Evolutionary conservation across 345 rosid genomes (phyloP).

Genomic region (Camelina laxa): DNA sequence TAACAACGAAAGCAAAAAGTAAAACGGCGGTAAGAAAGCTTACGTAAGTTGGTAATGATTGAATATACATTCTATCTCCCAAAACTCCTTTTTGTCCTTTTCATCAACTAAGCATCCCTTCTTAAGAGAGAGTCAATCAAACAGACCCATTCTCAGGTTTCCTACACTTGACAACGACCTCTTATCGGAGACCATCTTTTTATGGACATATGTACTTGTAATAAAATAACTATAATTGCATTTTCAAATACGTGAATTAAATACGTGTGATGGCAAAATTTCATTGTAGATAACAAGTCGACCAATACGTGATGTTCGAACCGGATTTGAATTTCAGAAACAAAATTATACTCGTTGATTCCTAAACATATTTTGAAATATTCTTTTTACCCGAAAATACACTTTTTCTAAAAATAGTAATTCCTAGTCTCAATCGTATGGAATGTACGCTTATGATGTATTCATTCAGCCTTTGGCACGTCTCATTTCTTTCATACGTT

Average conservation of each 20-base stretch:
- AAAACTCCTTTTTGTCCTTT: conserved; percentile 27
- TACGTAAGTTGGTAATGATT: conserved; percentile 28
- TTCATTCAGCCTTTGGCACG: conserved; percentile 3
- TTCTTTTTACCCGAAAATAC: not conserved
- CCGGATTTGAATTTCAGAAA: not conserved
- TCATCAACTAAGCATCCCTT: conserved; percentile 20
- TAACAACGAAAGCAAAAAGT: not conserved
- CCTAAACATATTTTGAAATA: not conserved
- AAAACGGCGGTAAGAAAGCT: not conserved
- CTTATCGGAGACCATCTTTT: not conserved
- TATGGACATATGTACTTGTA: not conserved
- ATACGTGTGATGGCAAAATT: conserved; percentile 2
- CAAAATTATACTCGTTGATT: not conserved
- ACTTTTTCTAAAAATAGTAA: not conserved
- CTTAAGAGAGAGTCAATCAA: not conserved
- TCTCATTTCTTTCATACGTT: conserved; percentile 4
- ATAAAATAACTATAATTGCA: conserved; percentile 8
- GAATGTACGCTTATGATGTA: conserved; percentile 6
- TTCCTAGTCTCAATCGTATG: not conserved
- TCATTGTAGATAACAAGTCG: not conserved
- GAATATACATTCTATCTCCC: conserved; percentile 19
- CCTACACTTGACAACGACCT: conserved; percentile 32
- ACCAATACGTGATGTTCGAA: not conserved
- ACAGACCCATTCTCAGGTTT: conserved; percentile 25
- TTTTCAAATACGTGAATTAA: not conserved